Percentiles rank a stretch among this genome's conserved stretches.
These are phyloP conservation scores for Inonotus hispidus DNA, from an alignment of 1,284 basidiomycete species.

Conservation along the genomic window DNA sequence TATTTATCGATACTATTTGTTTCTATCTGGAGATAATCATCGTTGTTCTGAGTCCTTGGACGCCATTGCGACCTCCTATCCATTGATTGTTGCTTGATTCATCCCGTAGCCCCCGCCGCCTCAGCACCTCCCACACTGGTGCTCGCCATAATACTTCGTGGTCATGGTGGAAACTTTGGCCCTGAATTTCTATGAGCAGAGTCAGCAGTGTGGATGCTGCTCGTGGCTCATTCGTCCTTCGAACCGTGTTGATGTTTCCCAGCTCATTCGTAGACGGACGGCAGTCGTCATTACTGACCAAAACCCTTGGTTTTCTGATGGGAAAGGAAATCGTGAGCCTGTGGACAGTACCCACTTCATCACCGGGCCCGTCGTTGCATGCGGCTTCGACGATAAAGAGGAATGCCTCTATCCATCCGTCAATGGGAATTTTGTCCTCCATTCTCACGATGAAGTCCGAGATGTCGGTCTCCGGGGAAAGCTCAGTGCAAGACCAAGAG, in stretches of 20 bases:
- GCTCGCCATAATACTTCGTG: no score
- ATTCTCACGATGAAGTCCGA: not conserved
- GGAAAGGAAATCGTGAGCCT: not conserved
- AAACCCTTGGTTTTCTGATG: not conserved
- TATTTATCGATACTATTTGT: no score
- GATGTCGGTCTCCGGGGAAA: not conserved
- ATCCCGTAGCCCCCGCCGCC: no score
- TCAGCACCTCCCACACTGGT: no score
- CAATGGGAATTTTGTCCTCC: not conserved
- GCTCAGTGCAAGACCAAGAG: not conserved
- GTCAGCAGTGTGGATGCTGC: not conserved
- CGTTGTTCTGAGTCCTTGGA: no score
- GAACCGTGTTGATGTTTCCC: not conserved
- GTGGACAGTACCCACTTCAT: not conserved
- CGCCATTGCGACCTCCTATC: no score
- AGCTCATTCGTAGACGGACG: not conserved
- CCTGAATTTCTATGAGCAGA: not conserved
- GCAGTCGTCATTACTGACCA: not conserved
- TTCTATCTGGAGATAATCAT: no score
- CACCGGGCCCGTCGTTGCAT: not conserved
- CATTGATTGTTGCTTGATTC: no score
- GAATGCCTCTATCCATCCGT: not conserved
- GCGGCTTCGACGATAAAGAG: not conserved
- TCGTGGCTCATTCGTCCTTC: not conserved
- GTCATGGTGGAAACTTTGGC: not conserved